Percentiles rank a stretch among this genome's conserved stretches.
These are phyloP conservation scores for Cercospora zeae-maydis DNA, from an alignment of 2,329 filamentous ascomycete species.

Conservation along the genomic window DNA sequence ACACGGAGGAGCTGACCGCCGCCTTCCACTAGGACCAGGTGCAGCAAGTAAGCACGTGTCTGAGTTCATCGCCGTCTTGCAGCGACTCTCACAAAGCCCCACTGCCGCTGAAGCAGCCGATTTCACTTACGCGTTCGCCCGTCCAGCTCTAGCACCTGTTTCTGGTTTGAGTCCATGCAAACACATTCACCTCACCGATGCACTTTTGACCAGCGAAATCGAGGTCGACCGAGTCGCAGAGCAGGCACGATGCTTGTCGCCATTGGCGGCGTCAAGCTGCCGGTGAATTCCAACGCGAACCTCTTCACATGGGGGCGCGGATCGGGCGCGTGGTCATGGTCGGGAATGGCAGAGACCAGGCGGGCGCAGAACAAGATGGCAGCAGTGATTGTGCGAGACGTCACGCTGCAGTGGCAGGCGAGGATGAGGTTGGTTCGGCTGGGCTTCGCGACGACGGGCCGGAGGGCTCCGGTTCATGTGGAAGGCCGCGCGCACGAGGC, in stretches of 20 bases:
- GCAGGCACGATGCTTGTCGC: neutral
- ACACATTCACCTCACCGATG: neutral
- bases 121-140: constrained; percentile 5
- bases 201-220: neutral
- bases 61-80: neutral
- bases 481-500: constrained; percentile 1
- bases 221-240: neutral
- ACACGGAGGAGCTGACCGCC: constrained; percentile 60
- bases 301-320: neutral
- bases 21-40: constrained; percentile 45
- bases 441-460: neutral
- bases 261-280: neutral
- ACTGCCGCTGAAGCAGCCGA: neutral
- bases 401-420: constrained; percentile 3
- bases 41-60: neutral
- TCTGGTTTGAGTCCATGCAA: constrained; percentile 1
- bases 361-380: constrained; percentile 8
- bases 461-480: neutral
- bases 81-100: neutral
- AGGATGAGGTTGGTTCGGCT: constrained; percentile 1
- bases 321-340: neutral
- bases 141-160: constrained; percentile 38
- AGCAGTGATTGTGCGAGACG: neutral
- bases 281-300: neutral
- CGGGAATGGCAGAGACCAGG: neutral